Conservation (phyloP, 169 alveolate genomes). For the Prorocentrum cordatum region DNA sequence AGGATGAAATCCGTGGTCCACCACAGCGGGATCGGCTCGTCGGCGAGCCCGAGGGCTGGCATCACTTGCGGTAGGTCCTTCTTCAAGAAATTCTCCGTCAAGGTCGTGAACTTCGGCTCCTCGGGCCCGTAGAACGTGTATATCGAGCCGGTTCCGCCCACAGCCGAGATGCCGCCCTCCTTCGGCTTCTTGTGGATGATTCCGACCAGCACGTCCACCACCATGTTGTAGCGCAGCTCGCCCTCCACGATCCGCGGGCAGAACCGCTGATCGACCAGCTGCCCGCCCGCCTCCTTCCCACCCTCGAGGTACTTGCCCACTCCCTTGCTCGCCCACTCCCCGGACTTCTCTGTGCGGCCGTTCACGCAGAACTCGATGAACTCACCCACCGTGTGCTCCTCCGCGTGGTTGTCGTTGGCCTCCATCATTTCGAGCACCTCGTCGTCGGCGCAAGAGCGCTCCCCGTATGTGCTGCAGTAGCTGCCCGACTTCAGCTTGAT, state of each 20-base stretch:
- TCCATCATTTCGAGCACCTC: slow-evolving; percentile 20
- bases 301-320: slow-evolving; percentile 54
- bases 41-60: slow-evolving; percentile 18
- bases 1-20: not conserved
- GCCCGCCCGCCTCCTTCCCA: not conserved
- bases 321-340: slow-evolving; percentile 49
- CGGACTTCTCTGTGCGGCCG: slow-evolving; percentile 23
- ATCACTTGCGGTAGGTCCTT: slow-evolving; percentile 12
- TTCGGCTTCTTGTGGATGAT: slow-evolving; percentile 15
- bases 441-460: slow-evolving; percentile 15
- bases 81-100: slow-evolving; percentile 24
- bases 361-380: slow-evolving; percentile 29
- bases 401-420: slow-evolving; percentile 34
- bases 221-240: slow-evolving; percentile 12
- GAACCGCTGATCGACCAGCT: slow-evolving; percentile 53
- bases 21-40: slow-evolving; percentile 20
- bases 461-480: not conserved
- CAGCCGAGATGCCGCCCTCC: slow-evolving; percentile 45
- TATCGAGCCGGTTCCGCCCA: not conserved
- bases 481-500: slow-evolving; percentile 19
- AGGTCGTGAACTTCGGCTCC: slow-evolving; percentile 10
- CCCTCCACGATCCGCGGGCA: slow-evolving; percentile 67
- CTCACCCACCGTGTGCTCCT: slow-evolving; percentile 40
- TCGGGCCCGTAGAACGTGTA: slow-evolving; percentile 23
- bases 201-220: not conserved